Percentiles rank a stretch among this genome's conserved stretches.
Evolutionary conservation across 345 rosid species (phyloP).

Genomic region (Draba incana): DNA sequence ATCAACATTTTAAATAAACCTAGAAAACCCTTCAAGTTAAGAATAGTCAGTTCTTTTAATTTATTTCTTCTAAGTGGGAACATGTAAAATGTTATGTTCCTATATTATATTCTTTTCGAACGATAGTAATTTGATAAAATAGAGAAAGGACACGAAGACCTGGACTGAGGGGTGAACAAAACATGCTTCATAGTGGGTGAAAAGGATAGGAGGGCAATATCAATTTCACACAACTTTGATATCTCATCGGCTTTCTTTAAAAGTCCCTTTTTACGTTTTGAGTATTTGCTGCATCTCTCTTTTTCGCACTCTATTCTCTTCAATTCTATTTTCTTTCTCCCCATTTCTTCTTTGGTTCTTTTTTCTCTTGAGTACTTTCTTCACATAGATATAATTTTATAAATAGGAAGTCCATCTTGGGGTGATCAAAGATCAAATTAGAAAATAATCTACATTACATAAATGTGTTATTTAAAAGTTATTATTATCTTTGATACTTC

Average conservation of each 20-base stretch:
- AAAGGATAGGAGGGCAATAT: conserved; percentile 10
- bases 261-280: conserved; percentile 51
- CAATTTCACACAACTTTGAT: conserved; percentile 1
- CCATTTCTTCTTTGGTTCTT: conserved; percentile 33
- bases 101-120: not conserved
- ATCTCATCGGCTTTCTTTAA: conserved; percentile 47
- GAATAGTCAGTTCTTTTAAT: too few species aligned
- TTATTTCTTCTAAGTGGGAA: too few species aligned
- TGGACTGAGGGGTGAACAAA: not conserved
- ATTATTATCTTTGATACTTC: conserved; percentile 2
- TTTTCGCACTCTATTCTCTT: conserved; percentile 30
- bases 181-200: conserved; percentile 17
- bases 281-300: conserved; percentile 49
- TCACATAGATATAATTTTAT: not conserved
- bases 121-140: not conserved
- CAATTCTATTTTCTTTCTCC: conserved; percentile 44
- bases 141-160: not conserved
- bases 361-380: not conserved
- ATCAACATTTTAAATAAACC: not conserved
- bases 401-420: not conserved
- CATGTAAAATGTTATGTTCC: not conserved
- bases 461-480: not conserved
- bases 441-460: conserved; percentile 3
- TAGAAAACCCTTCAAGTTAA: not conserved
- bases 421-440: not conserved